These are phyloP conservation scores for Pseudopithomyces chartarum DNA, from an alignment of 2,329 filamentous ascomycete genomes.

Conservation along the genomic window DNA sequence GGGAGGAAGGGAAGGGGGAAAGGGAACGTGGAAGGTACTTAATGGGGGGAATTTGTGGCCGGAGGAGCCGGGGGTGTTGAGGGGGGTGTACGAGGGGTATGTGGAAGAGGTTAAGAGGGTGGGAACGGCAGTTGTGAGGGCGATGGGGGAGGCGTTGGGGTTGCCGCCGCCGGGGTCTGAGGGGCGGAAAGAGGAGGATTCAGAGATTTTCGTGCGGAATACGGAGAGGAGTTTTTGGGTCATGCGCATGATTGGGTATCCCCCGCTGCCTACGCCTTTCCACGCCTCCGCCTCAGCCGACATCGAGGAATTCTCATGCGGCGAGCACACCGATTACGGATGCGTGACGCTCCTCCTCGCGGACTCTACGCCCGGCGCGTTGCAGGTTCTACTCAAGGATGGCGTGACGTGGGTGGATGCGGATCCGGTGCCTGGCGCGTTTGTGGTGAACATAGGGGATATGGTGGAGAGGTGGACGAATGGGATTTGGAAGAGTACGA, in stretches of 20 bases:
- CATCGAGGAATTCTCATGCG: conserved; percentile 41
- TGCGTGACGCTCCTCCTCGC: conserved; percentile 54
- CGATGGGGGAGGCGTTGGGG: conserved; percentile 46
- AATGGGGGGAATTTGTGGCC: conserved; percentile 53
- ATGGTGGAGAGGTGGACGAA: conserved; percentile 55
- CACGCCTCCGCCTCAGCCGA: too few species aligned
- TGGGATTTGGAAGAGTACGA: conserved; percentile 49
- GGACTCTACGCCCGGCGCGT: conserved; percentile 48
- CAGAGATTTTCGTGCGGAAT: conserved; percentile 37
- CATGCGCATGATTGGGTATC: conserved; percentile 48
- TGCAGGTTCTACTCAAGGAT: conserved; percentile 51
- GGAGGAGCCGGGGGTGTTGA: conserved; percentile 30
- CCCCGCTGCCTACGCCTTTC: conserved; percentile 30
- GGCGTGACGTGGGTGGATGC: conserved; percentile 51
- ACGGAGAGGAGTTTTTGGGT: conserved; percentile 47
- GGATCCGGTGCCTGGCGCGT: conserved; percentile 50
- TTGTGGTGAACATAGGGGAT: conserved; percentile 57
- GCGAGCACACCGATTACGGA: conserved; percentile 53
- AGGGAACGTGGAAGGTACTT: conserved; percentile 35
- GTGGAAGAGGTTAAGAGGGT: conserved; percentile 34
- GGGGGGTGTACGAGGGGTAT: conserved; percentile 38
- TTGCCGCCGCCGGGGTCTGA: conserved; percentile 14
- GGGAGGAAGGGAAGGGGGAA: conserved; percentile 20
- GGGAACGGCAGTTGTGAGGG: conserved; percentile 40
- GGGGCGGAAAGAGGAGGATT: conserved; percentile 22